These are phyloP conservation scores for Lipomyces kockii DNA, from an alignment of 805 yeast genomes.

Conservation along the genomic window DNA sequence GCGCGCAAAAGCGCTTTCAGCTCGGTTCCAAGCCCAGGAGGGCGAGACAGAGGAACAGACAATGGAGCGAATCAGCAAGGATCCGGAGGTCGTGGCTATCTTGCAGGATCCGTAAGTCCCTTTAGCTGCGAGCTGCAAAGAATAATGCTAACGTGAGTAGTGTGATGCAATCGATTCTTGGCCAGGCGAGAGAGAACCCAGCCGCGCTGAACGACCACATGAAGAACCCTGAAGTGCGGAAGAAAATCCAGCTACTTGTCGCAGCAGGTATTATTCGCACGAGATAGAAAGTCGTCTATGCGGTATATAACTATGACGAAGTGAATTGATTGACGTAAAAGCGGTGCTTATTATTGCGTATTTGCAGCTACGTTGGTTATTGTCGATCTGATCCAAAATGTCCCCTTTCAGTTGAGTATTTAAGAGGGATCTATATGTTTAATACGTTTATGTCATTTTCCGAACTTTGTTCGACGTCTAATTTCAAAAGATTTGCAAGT, in stretches of 20 bases:
- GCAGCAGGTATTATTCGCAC: constrained; percentile 96
- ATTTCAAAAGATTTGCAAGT: too few relatives aligned
- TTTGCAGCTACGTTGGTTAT: neutral
- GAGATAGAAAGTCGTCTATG: constrained; percentile 17
- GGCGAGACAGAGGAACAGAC: constrained; percentile 96
- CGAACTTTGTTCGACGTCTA: neutral
- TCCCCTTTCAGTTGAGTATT: neutral
- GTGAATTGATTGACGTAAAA: neutral
- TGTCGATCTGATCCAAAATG: neutral
- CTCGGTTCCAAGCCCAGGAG: constrained; percentile 79
- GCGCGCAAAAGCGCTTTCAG: constrained; percentile 58
- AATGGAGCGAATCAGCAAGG: constrained; percentile 83
- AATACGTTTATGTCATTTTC: neutral
- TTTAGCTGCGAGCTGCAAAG: neutral
- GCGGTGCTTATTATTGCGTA: neutral
- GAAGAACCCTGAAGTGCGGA: constrained; percentile 91
- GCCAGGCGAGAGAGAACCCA: constrained; percentile 93
- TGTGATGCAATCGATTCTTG: constrained; percentile 91
- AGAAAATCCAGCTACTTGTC: constrained; percentile 83
- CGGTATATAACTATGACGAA: neutral
- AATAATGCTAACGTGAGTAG: neutral
- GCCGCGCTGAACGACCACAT: constrained; percentile 97
- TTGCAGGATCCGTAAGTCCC: constrained; percentile 71
- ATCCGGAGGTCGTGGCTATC: constrained; percentile 91
- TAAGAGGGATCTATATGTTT: neutral